These are phyloP conservation scores for Rhexocercosporidium sp. DNA, from an alignment of 2,329 filamentous ascomycete genomes.

Conservation along the genomic window DNA sequence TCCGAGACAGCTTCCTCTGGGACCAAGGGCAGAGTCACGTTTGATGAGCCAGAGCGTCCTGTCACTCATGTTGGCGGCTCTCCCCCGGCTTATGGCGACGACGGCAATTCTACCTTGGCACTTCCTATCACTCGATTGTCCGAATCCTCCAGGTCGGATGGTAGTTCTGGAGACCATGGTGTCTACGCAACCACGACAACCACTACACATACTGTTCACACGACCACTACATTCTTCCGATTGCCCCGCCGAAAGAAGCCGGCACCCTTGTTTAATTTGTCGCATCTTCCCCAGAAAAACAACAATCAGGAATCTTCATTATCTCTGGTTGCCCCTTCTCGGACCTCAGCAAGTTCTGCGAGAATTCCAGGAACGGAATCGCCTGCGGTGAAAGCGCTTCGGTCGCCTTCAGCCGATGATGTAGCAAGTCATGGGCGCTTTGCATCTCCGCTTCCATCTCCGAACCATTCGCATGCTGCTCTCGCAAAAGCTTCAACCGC, in stretches of 20 bases:
- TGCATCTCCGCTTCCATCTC: slow-evolving; percentile 39
- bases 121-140: slow-evolving; percentile 71
- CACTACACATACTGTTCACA: slow-evolving; percentile 66
- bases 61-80: slow-evolving; percentile 48
- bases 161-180: slow-evolving; percentile 72
- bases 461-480: slow-evolving; percentile 30
- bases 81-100: slow-evolving; percentile 66
- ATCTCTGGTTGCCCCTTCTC: slow-evolving; percentile 44
- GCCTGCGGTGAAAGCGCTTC: slow-evolving; percentile 48
- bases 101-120: slow-evolving; percentile 64
- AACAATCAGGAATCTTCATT: slow-evolving; percentile 44
- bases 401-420: slow-evolving; percentile 37
- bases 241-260: slow-evolving; percentile 78
- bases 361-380: slow-evolving; percentile 40
- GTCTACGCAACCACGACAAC: slow-evolving; percentile 63
- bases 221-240: slow-evolving; percentile 78
- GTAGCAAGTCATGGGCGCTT: slow-evolving; percentile 26
- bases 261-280: slow-evolving; percentile 82
- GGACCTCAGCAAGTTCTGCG: slow-evolving; percentile 51
- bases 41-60: slow-evolving; percentile 64
- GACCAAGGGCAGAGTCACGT: slow-evolving; percentile 54
- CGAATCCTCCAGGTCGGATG: slow-evolving; percentile 90
- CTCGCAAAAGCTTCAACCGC: slow-evolving; percentile 32
- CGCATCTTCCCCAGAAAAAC: slow-evolving; percentile 82
- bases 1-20: slow-evolving; percentile 41